phyloP scores from a whole-genome alignment of 1,139 yeast species.

The Taiozyma sp. region DNA sequence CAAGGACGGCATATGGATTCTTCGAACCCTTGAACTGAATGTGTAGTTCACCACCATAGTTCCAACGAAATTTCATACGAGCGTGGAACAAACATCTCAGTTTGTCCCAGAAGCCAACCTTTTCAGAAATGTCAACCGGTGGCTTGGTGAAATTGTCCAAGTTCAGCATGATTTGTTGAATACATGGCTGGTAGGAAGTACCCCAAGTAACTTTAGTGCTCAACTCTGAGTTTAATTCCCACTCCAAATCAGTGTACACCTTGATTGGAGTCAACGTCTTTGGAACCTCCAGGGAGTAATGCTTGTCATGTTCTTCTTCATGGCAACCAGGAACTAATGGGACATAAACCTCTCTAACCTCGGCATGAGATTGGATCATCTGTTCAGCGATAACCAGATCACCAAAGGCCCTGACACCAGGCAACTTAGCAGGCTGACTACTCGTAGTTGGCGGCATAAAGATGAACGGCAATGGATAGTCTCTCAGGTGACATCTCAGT shows the following conservation, averaged over 20 bases:
- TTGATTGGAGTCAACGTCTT: constrained; percentile 78
- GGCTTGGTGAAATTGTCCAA: constrained; percentile 83
- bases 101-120: constrained; percentile 78
- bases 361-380: constrained; percentile 36
- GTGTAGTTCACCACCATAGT: constrained; percentile 47
- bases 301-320: constrained; percentile 34
- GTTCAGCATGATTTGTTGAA: constrained; percentile 74
- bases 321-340: constrained; percentile 49
- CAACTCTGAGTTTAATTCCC: constrained; percentile 47
- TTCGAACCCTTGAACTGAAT: constrained; percentile 60
- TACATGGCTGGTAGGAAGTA: constrained; percentile 75
- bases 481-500: constrained; percentile 57
- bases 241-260: constrained; percentile 54
- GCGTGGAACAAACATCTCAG: constrained; percentile 59
- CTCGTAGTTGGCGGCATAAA: constrained; percentile 35
- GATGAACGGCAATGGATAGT: constrained; percentile 53
- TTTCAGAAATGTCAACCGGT: constrained; percentile 78
- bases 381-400: constrained; percentile 54
- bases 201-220: constrained; percentile 85
- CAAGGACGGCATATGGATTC: constrained; percentile 69
- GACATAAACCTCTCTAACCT: constrained; percentile 55
- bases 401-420: constrained; percentile 37
- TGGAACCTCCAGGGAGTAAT: constrained; percentile 59
- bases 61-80: constrained; percentile 41
- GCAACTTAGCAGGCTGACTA: constrained; percentile 27